Evolutionary conservation across 192 early-diverging fungal genomes (phyloP), one percentile per base, ranked within the genome.

Genomic region (Podochytrium sp.): DNA sequence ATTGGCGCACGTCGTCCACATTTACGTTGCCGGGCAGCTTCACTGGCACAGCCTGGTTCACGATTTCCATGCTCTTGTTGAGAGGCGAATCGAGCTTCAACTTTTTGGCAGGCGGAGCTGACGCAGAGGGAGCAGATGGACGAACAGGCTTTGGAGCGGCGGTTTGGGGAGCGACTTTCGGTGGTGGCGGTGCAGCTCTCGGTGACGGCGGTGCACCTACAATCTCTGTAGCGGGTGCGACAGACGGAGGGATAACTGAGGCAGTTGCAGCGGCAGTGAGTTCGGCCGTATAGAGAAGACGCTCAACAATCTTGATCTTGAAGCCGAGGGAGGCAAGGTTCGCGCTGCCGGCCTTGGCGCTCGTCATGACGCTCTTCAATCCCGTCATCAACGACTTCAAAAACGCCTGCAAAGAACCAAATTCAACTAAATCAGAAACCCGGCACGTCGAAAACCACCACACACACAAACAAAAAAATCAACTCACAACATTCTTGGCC

Each of bases 231-330:
- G 20, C 43, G 10, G 43, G 10, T 20, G 7, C 43, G 20, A 47
- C 43, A 47, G 43, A 7, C 7, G 10, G 7, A 20, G 43, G 43
- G 20, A 47, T 7, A 12, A 47, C 25, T 27, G 52, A 29, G 5
- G 30, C 52, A 23, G 23, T 55, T 7, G 23, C 23, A 55, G 20
- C 52, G 20, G 52, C 10, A 20, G 25, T 20, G 30, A 7, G 7
- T 23, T 20, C 23, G 7, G 52, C 52, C 30, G 7, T 55, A 23
- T 23, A 27, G 16, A 55, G 52, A 7, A 71, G 37, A 0, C 69
- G 34, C 35, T 57, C 25, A 23, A 71, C 57, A 43, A 71, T 71
- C 32, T 43, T 56, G 25, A 55, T 59, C 42, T 71, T 71, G 34
- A 71, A 71, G 12, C 38, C 29, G 7, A 71, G 12, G 23, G 69